Base-by-base conservation (phyloP, 352 stramenopile species). In the Thraustochytrium sp. region DNA sequence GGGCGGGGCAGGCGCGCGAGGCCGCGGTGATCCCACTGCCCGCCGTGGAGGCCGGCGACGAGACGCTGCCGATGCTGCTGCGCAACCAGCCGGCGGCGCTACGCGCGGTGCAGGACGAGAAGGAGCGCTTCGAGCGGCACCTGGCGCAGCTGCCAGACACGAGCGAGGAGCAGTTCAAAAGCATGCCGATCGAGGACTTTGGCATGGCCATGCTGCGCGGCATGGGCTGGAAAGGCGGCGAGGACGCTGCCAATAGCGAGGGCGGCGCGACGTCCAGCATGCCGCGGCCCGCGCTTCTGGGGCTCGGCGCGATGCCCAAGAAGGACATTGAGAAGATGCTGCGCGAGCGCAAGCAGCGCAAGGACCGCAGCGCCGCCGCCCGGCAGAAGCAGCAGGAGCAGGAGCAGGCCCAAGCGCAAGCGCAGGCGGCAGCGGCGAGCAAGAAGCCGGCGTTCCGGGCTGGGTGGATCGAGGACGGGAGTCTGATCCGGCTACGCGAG, bases 151-250 rank as follows among this genome's bases (percentile, higher is more conserved):
- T 51, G 18, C 36, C 37, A 8, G 62, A 75, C 31, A 23, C 29
- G 0, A 23, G 11, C 11, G 23, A 51, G 44, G 40, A 51, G 4
- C 62, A 75, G 38, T 98, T 97, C 85, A 85, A 91, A n/a, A 65
- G 80, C 5, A 90, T 98, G 40, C 92, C 94, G 0, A 93, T 99
- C 62, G 89, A 93, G 54, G 94, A 98, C 65, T 99, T 99, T 89
- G 96, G 96, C 21, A 92, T 91, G 2, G 96, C 95, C 29, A 88
- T 99, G 86, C 88, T 99, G 9, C 89, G 96, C 21, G 96, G 96
- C 16, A 99, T 99, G 96, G 96, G 96, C 68, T 99, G 96, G 96
- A 96, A 86, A 9, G 95, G 95, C 46, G 9, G n/a, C 48, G 11
- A 42, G 18, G 21, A 5, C 23, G 13, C n/a, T 21, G 26, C 5